Evolutionary conservation across 2,329 filamentous ascomycete genomes (phyloP).

Genomic region (Ophiostoma angusticollis): DNA sequence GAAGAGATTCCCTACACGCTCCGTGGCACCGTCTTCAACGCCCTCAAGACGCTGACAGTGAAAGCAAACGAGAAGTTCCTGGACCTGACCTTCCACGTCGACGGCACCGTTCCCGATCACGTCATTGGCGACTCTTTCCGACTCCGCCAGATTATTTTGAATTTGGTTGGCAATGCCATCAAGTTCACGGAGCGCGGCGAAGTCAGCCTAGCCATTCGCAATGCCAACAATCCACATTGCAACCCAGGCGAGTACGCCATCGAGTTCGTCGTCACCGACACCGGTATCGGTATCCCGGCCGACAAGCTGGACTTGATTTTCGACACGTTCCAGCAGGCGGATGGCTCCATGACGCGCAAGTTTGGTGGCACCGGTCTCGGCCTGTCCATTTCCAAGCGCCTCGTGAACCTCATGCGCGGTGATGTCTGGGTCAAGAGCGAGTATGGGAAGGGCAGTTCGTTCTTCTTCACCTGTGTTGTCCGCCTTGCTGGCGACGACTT

Average conservation of each 20-base stretch:
- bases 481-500: slow-evolving; percentile 72
- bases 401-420: slow-evolving; percentile 93
- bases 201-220: slow-evolving; percentile 83
- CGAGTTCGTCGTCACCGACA: slow-evolving; percentile 91
- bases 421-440: slow-evolving; percentile 93
- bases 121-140: slow-evolving; percentile 95
- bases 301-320: slow-evolving; percentile 97
- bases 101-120: slow-evolving; percentile 86
- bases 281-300: slow-evolving; percentile 88
- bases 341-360: slow-evolving; percentile 89
- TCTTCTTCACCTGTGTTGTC: slow-evolving; percentile 92
- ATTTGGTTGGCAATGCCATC: slow-evolving; percentile 94
- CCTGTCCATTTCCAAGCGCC: slow-evolving; percentile 84
- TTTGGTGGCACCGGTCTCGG: slow-evolving; percentile 92
- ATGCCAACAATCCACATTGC: slow-evolving; percentile 46
- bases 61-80: slow-evolving; percentile 94
- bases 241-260: slow-evolving; percentile 60
- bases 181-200: slow-evolving; percentile 97
- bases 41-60: slow-evolving; percentile 89
- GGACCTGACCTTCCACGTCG: slow-evolving; percentile 85
- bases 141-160: slow-evolving; percentile 89
- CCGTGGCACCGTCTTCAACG: slow-evolving; percentile 90
- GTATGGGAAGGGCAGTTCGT: slow-evolving; percentile 81
- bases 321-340: slow-evolving; percentile 97
- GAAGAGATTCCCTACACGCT: slow-evolving; percentile 95